Conservation (phyloP, 2,329 filamentous ascomycete genomes). For the Scytalidium lignicola region DNA sequence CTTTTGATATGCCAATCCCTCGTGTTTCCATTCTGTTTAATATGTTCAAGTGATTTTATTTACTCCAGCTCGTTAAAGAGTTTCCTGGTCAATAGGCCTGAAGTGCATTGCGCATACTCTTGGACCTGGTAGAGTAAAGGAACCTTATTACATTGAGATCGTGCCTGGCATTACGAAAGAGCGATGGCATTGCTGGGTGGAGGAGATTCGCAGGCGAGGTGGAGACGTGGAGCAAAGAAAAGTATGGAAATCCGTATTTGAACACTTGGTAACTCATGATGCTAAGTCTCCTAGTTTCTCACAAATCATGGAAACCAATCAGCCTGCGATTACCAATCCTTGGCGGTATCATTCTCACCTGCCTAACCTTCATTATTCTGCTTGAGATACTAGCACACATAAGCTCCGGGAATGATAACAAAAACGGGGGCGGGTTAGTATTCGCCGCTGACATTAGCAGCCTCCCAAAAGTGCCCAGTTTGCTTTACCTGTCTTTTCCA, state of each 20-base stretch:
- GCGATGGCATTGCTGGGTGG: too few relatives aligned
- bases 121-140: too few relatives aligned
- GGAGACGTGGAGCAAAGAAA: neutral
- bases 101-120: too few relatives aligned
- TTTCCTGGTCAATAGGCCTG: too few relatives aligned
- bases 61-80: too few relatives aligned
- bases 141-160: too few relatives aligned
- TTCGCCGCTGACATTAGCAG: slow-evolving; percentile 20
- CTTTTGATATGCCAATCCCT: too few relatives aligned
- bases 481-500: slow-evolving; percentile 46
- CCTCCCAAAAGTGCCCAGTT: slow-evolving; percentile 30
- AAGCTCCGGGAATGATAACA: slow-evolving; percentile 5
- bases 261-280: too few relatives aligned
- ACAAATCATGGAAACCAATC: slow-evolving; percentile 31
- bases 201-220: too few relatives aligned
- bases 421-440: slow-evolving; percentile 33
- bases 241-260: neutral
- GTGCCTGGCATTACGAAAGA: too few relatives aligned
- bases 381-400: slow-evolving; percentile 39
- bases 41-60: too few relatives aligned
- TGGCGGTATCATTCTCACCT: slow-evolving; percentile 29
- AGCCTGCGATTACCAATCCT: slow-evolving; percentile 34
- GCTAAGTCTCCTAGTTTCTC: neutral
- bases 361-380: slow-evolving; percentile 34
- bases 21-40: too few relatives aligned